Conservation (phyloP, 257 asterid species). For the Knoxia roxburghii region DNA sequence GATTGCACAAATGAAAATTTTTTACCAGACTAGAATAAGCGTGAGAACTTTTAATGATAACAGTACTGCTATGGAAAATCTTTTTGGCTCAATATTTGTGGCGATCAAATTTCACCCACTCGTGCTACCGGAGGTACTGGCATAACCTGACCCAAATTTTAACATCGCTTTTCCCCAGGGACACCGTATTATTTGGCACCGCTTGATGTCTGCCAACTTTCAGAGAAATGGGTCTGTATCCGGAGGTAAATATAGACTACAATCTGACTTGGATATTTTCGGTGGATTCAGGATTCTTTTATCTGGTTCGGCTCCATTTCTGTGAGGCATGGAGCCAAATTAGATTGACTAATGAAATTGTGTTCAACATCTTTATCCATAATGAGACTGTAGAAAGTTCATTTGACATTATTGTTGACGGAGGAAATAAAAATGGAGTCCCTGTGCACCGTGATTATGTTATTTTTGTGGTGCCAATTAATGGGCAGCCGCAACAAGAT, state of each 20-base stretch:
- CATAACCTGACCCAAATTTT: constrained; percentile 29
- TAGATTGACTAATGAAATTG: constrained; percentile 30
- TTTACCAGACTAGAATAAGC: no score
- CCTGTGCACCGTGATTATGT: constrained; percentile 54
- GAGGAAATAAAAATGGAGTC: constrained; percentile 37
- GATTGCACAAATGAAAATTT: no score
- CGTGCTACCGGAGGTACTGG: constrained; percentile 28
- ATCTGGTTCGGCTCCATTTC: constrained; percentile 56
- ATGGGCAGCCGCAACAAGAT: constrained; percentile 48
- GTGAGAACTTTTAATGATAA: no score
- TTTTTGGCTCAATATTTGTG: constrained; percentile 78
- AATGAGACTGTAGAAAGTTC: constrained; percentile 32
- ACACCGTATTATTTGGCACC: constrained; percentile 38
- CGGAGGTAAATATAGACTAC: constrained; percentile 26
- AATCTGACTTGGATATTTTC: constrained; percentile 46
- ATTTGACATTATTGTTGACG: constrained; percentile 43
- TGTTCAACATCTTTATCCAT: constrained; percentile 35
- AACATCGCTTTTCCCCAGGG: constrained; percentile 25
- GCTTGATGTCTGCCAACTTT: constrained; percentile 38
- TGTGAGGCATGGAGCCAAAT: constrained; percentile 33
- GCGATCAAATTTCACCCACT: constrained; percentile 68
- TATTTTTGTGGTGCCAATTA: constrained; percentile 40
- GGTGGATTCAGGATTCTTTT: constrained; percentile 46
- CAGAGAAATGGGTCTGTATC: constrained; percentile 47
- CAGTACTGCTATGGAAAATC: constrained; percentile 62